These are phyloP conservation scores for Porpolomopsis calyptriformis DNA, from an alignment of 768 basidiomycete species.

Conservation along the genomic window DNA sequence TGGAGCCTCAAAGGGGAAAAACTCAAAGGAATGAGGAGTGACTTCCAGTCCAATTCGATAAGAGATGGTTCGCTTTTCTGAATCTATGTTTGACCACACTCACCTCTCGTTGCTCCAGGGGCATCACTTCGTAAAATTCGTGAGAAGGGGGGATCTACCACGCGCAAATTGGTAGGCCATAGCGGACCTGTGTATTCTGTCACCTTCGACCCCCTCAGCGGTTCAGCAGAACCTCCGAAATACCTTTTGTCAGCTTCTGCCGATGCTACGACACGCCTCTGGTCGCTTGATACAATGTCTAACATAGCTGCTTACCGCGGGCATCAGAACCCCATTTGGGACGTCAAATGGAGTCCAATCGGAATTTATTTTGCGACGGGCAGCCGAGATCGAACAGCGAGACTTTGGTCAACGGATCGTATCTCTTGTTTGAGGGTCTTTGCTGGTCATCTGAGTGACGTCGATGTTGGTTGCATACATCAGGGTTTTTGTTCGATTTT, in stretches of 20 bases:
- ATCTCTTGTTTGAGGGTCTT: constrained; percentile 81
- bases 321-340: constrained; percentile 97
- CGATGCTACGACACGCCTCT: constrained; percentile 81
- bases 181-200: constrained; percentile 94
- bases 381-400: constrained; percentile 86
- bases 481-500: constrained; percentile 3
- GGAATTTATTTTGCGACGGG: constrained; percentile 98
- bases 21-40: constrained; percentile 64
- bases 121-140: constrained; percentile 51
- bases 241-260: constrained; percentile 88
- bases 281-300: constrained; percentile 92
- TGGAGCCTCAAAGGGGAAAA: constrained; percentile 95
- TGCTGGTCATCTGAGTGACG: constrained; percentile 93
- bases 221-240: constrained; percentile 76
- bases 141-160: constrained; percentile 74
- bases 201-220: constrained; percentile 84
- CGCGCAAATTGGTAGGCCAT: constrained; percentile 94
- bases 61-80: constrained; percentile 50
- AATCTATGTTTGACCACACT: background rate
- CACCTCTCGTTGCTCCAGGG: constrained; percentile 27
- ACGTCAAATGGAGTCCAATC: constrained; percentile 97
- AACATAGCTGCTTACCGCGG: constrained; percentile 92
- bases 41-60: constrained; percentile 55
- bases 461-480: constrained; percentile 63
- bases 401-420: constrained; percentile 93